Base-by-base conservation (phyloP, 2,329 filamentous ascomycete genomes). In the Colletotrichum salicis region DNA sequence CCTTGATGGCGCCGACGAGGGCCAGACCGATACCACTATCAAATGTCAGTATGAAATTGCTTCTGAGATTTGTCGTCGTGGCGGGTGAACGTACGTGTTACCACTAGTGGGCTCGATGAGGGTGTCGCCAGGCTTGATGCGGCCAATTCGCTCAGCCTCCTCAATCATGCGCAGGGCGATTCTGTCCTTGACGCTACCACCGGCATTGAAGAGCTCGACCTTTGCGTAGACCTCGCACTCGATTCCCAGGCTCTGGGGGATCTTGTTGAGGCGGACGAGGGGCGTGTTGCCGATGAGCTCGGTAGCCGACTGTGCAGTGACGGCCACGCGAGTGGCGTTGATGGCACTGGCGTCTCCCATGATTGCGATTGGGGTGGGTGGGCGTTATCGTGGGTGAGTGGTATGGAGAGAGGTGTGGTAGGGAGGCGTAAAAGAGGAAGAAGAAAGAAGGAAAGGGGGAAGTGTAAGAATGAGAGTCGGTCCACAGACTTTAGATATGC, bases 111-210 rank as follows among this genome's bases (percentile, higher is more conserved):
- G 96, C 88, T 99, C 96, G 79, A 99, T 99, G 78, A 99, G 86
- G 64, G 95, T 98, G 84, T 98, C 95, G 68, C 96, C 96, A 33
- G 96, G 96, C 88, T 96, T 98, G 84, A 99, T 98, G 75, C 96
- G 91, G 57, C 96, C 96, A 64, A 89, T 92, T 80, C 90, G 91
- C 87, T 99, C 96, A 15, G 96, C 96, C 82, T 96, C 93, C 84
- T 98, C 95, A 73, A 99, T 93, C 96, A 99, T 99, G 79, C 96
- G 93, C 80, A 98, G 85, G 27, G 96, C 96, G 80, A 99, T 99
- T 73, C 95, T 89, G 84, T 98, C 95, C 84, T 98, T 98, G 79
- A 97, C 93, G 80, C 93, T 96, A 75, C 95, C 95, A 70, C 95
- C 95, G 13, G 95, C 94, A 84, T 97, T 97, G 88, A 97, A 97